Evolutionary conservation across 2,329 filamentous ascomycete genomes (phyloP).

Genomic region (Penicillium sp.): DNA sequence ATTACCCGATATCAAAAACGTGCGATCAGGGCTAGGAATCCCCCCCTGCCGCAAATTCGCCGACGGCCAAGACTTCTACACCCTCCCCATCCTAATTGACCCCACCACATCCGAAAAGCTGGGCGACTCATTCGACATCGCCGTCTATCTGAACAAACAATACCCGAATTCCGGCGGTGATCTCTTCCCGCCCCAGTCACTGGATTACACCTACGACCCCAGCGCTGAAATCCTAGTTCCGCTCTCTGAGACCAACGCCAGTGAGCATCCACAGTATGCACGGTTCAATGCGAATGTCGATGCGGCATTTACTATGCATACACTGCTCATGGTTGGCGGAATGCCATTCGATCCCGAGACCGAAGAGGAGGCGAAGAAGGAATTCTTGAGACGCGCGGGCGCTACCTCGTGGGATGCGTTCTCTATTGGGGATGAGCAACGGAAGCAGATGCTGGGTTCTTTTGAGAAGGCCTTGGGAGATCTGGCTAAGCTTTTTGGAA

Average conservation of each 20-base stretch:
- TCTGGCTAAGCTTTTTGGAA: constrained; percentile 49
- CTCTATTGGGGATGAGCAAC: constrained; percentile 39
- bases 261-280: constrained; percentile 42
- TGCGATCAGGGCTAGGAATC: constrained; percentile 51
- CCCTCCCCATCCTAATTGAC: constrained; percentile 61
- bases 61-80: constrained; percentile 62
- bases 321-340: constrained; percentile 40
- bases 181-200: constrained; percentile 51
- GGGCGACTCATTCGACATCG: constrained; percentile 69
- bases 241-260: constrained; percentile 36
- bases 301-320: constrained; percentile 53
- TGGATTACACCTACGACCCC: constrained; percentile 44
- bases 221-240: constrained; percentile 38
- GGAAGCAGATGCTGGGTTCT: constrained; percentile 40
- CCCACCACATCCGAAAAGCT: constrained; percentile 43
- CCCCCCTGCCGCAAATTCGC: constrained; percentile 56
- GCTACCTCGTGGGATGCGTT: constrained; percentile 45
- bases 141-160: constrained; percentile 57
- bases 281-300: constrained; percentile 60
- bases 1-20: constrained; percentile 53
- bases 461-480: constrained; percentile 47
- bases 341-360: constrained; percentile 57
- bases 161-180: constrained; percentile 52
- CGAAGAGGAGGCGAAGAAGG: constrained; percentile 47
- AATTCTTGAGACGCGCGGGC: constrained; percentile 53